Evolutionary conservation across 345 rosid genomes (phyloP), one percentile per base, ranked within the genome.

Genomic region (Salix caprea): DNA sequence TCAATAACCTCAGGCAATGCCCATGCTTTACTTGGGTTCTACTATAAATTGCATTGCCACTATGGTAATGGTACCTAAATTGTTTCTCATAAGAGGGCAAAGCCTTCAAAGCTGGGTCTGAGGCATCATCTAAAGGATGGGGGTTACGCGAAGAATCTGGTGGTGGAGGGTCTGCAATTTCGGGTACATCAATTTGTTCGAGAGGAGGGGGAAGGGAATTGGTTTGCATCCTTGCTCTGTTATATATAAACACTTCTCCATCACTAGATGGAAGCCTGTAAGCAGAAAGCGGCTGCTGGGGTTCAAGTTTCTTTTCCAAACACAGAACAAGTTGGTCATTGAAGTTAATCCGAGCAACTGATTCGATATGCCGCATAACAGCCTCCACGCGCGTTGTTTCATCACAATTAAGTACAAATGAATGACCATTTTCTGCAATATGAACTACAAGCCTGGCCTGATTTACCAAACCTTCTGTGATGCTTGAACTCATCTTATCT

Each of bases 41-140:
- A 72, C 78, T 82, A 73, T 87, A 92, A 67, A 94, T 79, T 1
- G 82, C 85, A 23, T 87, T 84, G 8, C 98, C 97, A 73, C 78
- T 81, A 16, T 82, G 92, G 70, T 76, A 92, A 77, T 96, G 99
- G 81, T 87, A 87, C 75, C 96, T 84, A 83, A 96, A 96, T 64
- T 78, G 93, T 83, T 94, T 90, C 84, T 94, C 98, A 73, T 94
- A 96, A 40, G 90, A 87, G 78, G 98, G 98, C 80, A 96, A 82
- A 36, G 97, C 97, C 89, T 91, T 96, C 84, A 96, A 79, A 70
- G 98, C 98, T 40, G 98, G 99, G 79, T 96, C 99, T 0, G 86
- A 72, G 40, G 94, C 94, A 83, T 94, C 96, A 67, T 92, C 99
- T 76, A 90, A 78, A 70, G 97, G 96, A 80, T 94, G 97, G 21